Base-by-base conservation (phyloP, 306 rosid species). In the Fragaria ananassa region DNA sequence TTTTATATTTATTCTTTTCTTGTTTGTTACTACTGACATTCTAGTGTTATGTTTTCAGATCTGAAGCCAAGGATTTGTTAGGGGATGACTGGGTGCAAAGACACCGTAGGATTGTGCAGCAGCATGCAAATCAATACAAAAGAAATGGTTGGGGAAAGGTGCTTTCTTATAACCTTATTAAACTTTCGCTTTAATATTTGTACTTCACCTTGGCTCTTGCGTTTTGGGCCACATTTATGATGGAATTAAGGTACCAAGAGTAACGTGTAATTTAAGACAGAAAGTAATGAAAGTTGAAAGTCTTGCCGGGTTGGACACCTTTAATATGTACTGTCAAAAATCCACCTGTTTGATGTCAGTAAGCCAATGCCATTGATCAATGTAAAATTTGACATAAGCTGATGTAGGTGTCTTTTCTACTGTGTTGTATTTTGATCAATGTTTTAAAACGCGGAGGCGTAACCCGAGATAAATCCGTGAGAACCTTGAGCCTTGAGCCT, bases 21-120 rank as follows among this genome's bases (percentile, higher is more conserved):
- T 67, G 45, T 66, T 46, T 39, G 21, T 47, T 21, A 58, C 49
- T 64, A 44, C 71, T 79, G 10, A 53, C 46, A 49, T 56, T 70
- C 56, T 73, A 45, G 72, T 53, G 74, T 31, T 76, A 47, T 71
- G 50, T 68, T 75, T 83, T 85, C 72, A 95, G 99, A 81, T 92
- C 99, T 76, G 99, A 95, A 85, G 99, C 99, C 81, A 95, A 95
- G 88, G 99, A 95, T 88, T 87, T 92, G 83, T 90, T 95, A 37
- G 99, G 99, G 50, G 99, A 95, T 81, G 99, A 95, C 75, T 95
- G 99, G 99, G 99, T 95, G 79, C 97, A 91, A 76, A 83, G 92
- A 56, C 97, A 95, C 80, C 85, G 99, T 71, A 88, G 97, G 74
- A 85, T 88, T 75, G 99, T 95, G 81, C 99, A 92, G 83, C 97